Evolutionary conservation across 139 green algal species (phyloP).

Genomic region (Helicosporidium sp.): DNA sequence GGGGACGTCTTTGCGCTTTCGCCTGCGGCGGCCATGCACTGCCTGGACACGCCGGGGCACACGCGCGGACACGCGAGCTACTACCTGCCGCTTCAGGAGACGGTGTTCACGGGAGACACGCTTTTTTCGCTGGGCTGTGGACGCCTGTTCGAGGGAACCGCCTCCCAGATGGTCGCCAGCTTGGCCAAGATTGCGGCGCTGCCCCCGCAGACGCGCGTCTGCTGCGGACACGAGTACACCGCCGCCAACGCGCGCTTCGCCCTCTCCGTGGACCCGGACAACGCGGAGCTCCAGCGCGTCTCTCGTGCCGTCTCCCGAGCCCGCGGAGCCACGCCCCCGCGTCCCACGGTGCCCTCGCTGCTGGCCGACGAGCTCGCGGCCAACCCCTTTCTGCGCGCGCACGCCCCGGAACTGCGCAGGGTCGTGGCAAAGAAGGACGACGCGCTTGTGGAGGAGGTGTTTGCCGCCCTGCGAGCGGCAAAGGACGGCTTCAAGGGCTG

Average conservation of each 20-base stretch:
- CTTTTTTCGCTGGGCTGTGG: slow-evolving; percentile 78
- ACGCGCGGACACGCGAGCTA: slow-evolving; percentile 66
- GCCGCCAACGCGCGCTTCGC: slow-evolving; percentile 49
- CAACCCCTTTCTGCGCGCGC: slow-evolving; percentile 73
- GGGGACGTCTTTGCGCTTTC: slow-evolving; percentile 36
- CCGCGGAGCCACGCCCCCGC: no score
- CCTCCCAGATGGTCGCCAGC: slow-evolving; percentile 52
- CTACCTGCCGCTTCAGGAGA: slow-evolving; percentile 20
- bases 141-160: slow-evolving; percentile 69
- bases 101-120: slow-evolving; percentile 53
- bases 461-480: slow-evolving; percentile 38
- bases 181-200: slow-evolving; percentile 57
- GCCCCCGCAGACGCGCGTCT: slow-evolving; percentile 46
- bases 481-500: slow-evolving; percentile 51
- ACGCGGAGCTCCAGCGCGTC: slow-evolving; percentile 30
- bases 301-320: no score
- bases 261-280: slow-evolving; percentile 39
- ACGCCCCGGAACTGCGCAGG: slow-evolving; percentile 30
- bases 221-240: slow-evolving; percentile 58
- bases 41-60: slow-evolving; percentile 71
- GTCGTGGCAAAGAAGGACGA: slow-evolving; percentile 20
- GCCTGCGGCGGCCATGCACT: slow-evolving; percentile 21
- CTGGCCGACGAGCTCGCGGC: slow-evolving; percentile 59
- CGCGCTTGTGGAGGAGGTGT: slow-evolving; percentile 36
- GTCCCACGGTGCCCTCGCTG: slow-evolving; percentile 56